phyloP scores from a whole-genome alignment of 495 filamentous ascomycete genomes.

The Aspergillus sclerotioniger region DNA sequence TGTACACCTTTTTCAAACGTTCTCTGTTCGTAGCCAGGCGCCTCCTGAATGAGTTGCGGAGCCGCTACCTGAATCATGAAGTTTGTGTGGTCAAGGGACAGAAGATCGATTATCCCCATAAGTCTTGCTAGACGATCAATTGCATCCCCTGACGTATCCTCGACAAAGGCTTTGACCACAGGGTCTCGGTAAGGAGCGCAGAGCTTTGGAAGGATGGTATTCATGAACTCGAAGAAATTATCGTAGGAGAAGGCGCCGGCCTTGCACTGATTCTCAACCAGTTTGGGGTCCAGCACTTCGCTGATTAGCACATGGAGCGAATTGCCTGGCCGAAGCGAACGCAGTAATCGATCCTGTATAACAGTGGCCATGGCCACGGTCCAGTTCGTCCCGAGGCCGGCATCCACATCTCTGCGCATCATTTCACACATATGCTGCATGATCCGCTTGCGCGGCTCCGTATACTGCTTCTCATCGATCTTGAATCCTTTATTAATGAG shows the following conservation, averaged over 20 bases:
- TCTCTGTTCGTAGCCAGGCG: slow-evolving; percentile 74
- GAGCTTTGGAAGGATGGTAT: slow-evolving; percentile 82
- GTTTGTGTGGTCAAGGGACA: slow-evolving; percentile 94
- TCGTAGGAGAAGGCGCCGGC: slow-evolving; percentile 89
- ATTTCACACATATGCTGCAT: slow-evolving; percentile 67
- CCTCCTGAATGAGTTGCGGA: slow-evolving; percentile 77
- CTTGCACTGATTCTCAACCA: slow-evolving; percentile 72
- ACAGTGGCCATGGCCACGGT: slow-evolving; percentile 82
- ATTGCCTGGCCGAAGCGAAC: slow-evolving; percentile 74
- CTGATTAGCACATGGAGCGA: slow-evolving; percentile 80
- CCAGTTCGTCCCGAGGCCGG: slow-evolving; percentile 69
- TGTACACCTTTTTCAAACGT: slow-evolving; percentile 70
- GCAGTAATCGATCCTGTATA: slow-evolving; percentile 77
- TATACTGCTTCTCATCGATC: slow-evolving; percentile 53
- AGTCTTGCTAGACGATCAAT: slow-evolving; percentile 81
- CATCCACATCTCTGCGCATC: slow-evolving; percentile 72
- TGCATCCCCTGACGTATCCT: slow-evolving; percentile 72
- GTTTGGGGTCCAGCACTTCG: slow-evolving; percentile 77
- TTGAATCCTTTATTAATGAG: slow-evolving; percentile 84
- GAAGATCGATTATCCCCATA: slow-evolving; percentile 81
- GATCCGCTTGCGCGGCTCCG: slow-evolving; percentile 49
- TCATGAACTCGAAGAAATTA: slow-evolving; percentile 89
- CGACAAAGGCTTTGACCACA: slow-evolving; percentile 73
- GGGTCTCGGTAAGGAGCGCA: slow-evolving; percentile 89
- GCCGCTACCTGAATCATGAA: slow-evolving; percentile 82